Conservation (phyloP, 192 early-diverging fungal species). For the Entomortierella lignicola region DNA sequence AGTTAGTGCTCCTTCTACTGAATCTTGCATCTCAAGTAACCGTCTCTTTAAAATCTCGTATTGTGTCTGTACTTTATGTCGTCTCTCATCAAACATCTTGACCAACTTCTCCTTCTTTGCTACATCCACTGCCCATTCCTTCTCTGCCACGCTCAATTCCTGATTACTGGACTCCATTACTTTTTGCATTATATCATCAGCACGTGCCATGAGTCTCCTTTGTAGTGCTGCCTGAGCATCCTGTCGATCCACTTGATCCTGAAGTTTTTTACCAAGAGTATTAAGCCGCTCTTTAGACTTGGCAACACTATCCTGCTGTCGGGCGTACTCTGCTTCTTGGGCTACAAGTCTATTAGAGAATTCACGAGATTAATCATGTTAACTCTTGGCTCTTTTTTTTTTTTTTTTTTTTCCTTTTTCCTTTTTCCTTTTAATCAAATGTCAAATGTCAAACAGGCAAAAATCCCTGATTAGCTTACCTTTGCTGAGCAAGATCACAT, state of each 20-base stretch:
- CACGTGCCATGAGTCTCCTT: slow-evolving; percentile 58
- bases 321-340: slow-evolving; percentile 54
- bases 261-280: slow-evolving; percentile 50
- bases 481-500: slow-evolving; percentile 35
- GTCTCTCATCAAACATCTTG: slow-evolving; percentile 25
- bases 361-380: not conserved
- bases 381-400: no score
- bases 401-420: not conserved
- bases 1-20: not conserved
- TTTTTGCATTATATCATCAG: slow-evolving; percentile 71
- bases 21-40: slow-evolving; percentile 16
- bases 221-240: slow-evolving; percentile 56
- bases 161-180: slow-evolving; percentile 71
- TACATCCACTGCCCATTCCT: slow-evolving; percentile 60
- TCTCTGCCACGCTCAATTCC: slow-evolving; percentile 69
- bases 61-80: slow-evolving; percentile 29
- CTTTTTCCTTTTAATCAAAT: no score
- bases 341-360: slow-evolving; percentile 33
- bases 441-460: no score
- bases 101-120: slow-evolving; percentile 18
- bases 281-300: slow-evolving; percentile 58
- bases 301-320: slow-evolving; percentile 58
- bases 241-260: slow-evolving; percentile 57
- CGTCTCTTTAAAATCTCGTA: slow-evolving; percentile 32
- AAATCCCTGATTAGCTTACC: no score